Evolutionary conservation across 1,284 basidiomycete species (phyloP), one percentile per base, ranked within the genome.

Genomic region (Pholiota adiposa): DNA sequence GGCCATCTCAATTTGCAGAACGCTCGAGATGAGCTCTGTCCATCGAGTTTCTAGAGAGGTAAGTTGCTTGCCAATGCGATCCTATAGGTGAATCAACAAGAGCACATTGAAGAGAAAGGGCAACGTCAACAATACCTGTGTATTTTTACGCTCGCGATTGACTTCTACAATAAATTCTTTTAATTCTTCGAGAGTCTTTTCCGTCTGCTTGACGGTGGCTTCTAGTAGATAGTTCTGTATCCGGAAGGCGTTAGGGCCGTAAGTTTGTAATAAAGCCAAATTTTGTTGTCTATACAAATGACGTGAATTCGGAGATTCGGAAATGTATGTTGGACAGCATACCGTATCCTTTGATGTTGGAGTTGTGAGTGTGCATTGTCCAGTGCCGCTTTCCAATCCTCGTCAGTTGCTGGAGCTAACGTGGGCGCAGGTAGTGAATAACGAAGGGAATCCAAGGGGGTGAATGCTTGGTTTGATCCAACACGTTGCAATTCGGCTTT

Each of bases 1-100:
- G n/a, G 93, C 95, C 79, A 97, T 88, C 79, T 96, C 93, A 65
- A 96, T 90, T 74, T 96, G 93, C 64, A 97, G 75, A 31, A 94
- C 89, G 67, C 84, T 90, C 41, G 92, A 94, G 60, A 97, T 89
- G 41, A 96, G 80, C 72, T 94, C 92, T 9, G 90, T 94, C 95
- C 95, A 97, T 56, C 87, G 83, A 53, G 85, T 90, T 74, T 96
- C 93, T 53, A 96, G 77, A 9, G 84, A 77, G n/a, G 85, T 90
- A 61, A 97, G 76, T 67, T 92, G 90, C 55, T 84, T 82, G 44
- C 94, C 95, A 18, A 88, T 77, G n/a, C 81, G 82, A 31, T 87
- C 88, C 90, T 96, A 64, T 29, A 59, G 8, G 51, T 52, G 49
- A 11, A 11, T 5, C 11, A 18, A 40, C 56, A 36, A 63, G 61